Evolutionary conservation across 345 rosid species (phyloP).

Genomic region (Rhizophora mangle): DNA sequence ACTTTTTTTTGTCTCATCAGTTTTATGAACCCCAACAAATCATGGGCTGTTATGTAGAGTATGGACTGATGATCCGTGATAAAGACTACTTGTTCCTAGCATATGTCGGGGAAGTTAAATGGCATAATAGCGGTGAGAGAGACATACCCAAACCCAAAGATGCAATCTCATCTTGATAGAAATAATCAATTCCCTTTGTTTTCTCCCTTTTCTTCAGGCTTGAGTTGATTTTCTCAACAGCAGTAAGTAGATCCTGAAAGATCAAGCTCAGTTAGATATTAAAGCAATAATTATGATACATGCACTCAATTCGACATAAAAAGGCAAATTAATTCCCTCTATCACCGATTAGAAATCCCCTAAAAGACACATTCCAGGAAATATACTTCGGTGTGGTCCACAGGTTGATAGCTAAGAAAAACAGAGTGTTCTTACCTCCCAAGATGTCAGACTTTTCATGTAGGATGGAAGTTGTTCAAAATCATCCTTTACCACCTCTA

Average conservation of each 20-base stretch:
- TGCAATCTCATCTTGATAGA: slow-evolving; percentile 64
- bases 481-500: slow-evolving; percentile 49
- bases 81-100: too few species aligned
- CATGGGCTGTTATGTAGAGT: too few species aligned
- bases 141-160: slow-evolving; percentile 59
- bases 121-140: neutral
- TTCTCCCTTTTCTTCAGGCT: slow-evolving; percentile 46
- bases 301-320: neutral
- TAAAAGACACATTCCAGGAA: neutral
- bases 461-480: slow-evolving; percentile 71
- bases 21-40: too few species aligned
- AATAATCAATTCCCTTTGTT: slow-evolving; percentile 35
- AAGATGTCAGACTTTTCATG: slow-evolving; percentile 62
- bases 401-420: neutral
- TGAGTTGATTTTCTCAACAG: slow-evolving; percentile 65
- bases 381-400: neutral
- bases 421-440: slow-evolving; percentile 65
- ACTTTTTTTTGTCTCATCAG: too few species aligned
- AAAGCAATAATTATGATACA: neutral
- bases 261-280: neutral
- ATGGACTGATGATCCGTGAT: neutral
- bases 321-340: neutral
- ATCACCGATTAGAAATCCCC: neutral
- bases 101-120: too few species aligned
- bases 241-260: slow-evolving; percentile 64